A percentile compares a stretch with the other conserved stretches of the same genome.
Evolutionary conservation across 768 basidiomycete genomes (phyloP).

Genomic region (Lactifluus subvellereus): DNA sequence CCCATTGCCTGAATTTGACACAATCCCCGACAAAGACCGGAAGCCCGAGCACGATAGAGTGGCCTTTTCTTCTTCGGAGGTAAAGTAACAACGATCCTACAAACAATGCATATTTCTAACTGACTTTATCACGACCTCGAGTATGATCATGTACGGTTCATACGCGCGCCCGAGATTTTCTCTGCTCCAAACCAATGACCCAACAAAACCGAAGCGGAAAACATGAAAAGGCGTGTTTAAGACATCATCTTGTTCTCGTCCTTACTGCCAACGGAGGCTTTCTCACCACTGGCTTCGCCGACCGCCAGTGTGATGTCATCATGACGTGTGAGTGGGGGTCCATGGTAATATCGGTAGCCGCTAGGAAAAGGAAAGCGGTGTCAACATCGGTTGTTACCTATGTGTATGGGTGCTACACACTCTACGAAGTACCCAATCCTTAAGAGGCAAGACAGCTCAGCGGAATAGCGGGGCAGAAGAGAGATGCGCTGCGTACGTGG

Average conservation of each 20-base stretch:
- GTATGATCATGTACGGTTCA: no score
- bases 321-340: conserved; percentile 12
- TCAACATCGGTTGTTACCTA: not conserved
- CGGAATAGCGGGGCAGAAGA: not conserved
- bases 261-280: not conserved
- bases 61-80: no score
- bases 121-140: no score
- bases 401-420: conserved; percentile 9
- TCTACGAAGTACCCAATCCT: conserved; percentile 28
- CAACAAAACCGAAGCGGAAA: no score
- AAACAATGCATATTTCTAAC: no score
- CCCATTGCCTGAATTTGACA: no score
- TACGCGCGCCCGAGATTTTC: no score
- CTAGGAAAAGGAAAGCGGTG: not conserved
- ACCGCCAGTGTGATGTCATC: not conserved
- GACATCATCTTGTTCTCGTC: not conserved
- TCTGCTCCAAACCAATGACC: no score
- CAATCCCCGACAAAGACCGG: no score
- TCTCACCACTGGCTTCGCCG: not conserved
- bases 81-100: no score
- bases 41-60: no score
- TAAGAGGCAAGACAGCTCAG: not conserved
- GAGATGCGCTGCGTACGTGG: conserved; percentile 26
- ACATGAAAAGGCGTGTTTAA: not conserved
- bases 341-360: conserved; percentile 23